Conservation (phyloP, 2,329 filamentous ascomycete species). For the Monascus ruber region DNA sequence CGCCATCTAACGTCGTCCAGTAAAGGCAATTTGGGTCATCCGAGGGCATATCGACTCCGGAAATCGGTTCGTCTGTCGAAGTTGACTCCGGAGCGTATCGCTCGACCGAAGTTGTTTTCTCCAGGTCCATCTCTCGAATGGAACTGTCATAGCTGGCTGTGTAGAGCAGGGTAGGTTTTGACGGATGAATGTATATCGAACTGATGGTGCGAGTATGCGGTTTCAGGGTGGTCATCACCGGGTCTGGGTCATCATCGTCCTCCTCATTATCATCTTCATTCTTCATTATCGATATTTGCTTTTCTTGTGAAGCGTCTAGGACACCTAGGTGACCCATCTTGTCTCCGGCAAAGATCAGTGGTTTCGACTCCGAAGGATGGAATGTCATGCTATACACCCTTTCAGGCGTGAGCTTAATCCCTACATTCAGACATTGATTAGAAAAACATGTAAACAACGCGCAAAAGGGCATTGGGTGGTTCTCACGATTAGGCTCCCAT, state of each 20-base stretch:
- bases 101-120: slow-evolving; percentile 67
- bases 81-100: slow-evolving; percentile 64
- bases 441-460: slow-evolving; percentile 1
- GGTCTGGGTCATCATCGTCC: slow-evolving; percentile 55
- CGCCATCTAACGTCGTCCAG: slow-evolving; percentile 77
- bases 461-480: neutral
- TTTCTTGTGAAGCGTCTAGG: slow-evolving; percentile 57
- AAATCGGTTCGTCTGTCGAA: slow-evolving; percentile 65
- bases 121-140: slow-evolving; percentile 74
- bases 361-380: slow-evolving; percentile 76
- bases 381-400: slow-evolving; percentile 78
- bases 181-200: slow-evolving; percentile 65
- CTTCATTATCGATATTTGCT: slow-evolving; percentile 25
- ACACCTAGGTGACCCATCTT: slow-evolving; percentile 86
- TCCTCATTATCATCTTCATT: slow-evolving; percentile 46
- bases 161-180: slow-evolving; percentile 63
- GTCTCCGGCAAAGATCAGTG: slow-evolving; percentile 84
- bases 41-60: slow-evolving; percentile 66
- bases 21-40: slow-evolving; percentile 63
- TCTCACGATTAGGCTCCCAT: slow-evolving; percentile 65
- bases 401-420: slow-evolving; percentile 84
- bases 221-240: slow-evolving; percentile 80
- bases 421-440: slow-evolving; percentile 29
- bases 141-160: slow-evolving; percentile 89
- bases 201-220: slow-evolving; percentile 82